Base-by-base conservation (phyloP, 768 basidiomycete genomes). In the Tremella mesenterica region DNA sequence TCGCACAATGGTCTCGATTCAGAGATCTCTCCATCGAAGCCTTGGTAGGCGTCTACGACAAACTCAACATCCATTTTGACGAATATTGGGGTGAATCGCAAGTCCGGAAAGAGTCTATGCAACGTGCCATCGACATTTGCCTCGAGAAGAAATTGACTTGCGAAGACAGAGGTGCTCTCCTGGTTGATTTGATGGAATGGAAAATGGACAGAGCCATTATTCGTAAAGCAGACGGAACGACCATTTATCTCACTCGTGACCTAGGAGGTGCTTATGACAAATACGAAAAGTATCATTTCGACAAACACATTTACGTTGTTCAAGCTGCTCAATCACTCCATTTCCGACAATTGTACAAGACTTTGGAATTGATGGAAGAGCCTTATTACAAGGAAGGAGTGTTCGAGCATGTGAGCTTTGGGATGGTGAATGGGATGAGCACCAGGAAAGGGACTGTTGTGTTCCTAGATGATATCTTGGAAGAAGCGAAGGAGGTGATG, bases 271-370 rank as follows among this genome's bases (percentile, higher is more conserved):
- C 92, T 1, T 83, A 85, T 59, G 87, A 96, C 74, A 85, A 92
- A 51, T 88, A 84, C 76, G 85, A 90, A 63, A 84, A 88, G 69
- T 90, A 91, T 79, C 81, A 86, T 55, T 91, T 85, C 57, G 83
- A 87, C 77, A 83, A 83, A 71, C 90, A 93, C 86, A 85, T 96
- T 72, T 93, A 92, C 73, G 89, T 95, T 68, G 83, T 92, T 44
- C 81, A 88, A 0, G 60, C 70, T 25, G 72, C 75, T 41, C 83
- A 86, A 16, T 85, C 86, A 63, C 86, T 93, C 69, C 91, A 95
- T 67, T 78, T 88, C 34, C 77, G 82, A 0, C 93, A 99, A 68
- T 85, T 96, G 75, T 92, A 95, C 83, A 89, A 93, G 76, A 80
- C 93, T 25, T 80, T 96, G 47, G 79, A 86, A 54, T 78, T 95